A percentile compares a stretch with the other conserved stretches of the same genome.
These are phyloP conservation scores for Chlamydomonas schloesseri DNA, from an alignment of 139 green algal species.

Conservation along the genomic window DNA sequence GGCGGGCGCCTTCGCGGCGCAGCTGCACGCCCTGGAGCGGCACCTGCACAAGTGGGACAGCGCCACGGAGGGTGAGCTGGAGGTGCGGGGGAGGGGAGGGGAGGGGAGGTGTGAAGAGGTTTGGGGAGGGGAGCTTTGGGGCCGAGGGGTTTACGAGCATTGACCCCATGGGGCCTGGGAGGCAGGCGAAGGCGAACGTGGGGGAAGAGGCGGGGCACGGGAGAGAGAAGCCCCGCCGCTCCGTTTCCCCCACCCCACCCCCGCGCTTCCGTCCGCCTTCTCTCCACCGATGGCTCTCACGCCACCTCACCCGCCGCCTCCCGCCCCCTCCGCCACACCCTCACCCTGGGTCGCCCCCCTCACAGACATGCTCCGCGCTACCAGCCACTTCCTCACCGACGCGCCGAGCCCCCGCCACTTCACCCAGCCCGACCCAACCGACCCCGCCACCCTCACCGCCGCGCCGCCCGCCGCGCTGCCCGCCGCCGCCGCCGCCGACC, in stretches of 20 bases:
- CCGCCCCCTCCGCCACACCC: background rate
- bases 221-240: no score
- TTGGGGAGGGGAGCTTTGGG: no score
- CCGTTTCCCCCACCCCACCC: no score
- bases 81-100: background rate
- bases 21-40: constrained; percentile 37
- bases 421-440: constrained; percentile 4
- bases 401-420: constrained; percentile 24
- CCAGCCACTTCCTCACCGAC: constrained; percentile 13
- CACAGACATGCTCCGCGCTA: constrained; percentile 1
- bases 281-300: no score
- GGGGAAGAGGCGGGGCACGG: no score
- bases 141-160: no score
- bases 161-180: no score
- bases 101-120: background rate
- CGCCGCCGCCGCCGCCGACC: no score
- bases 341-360: background rate
- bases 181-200: no score
- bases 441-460: constrained; percentile 9
- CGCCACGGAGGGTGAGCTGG: background rate
- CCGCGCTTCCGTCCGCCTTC: no score
- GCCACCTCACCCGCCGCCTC: background rate
- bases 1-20: background rate
- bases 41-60: constrained; percentile 14
- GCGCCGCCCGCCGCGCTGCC: background rate